Percentiles rank a stretch among this genome's conserved stretches.
Conservation (phyloP, 2,329 filamentous ascomycete genomes). For the Metarhizium robertsii region DNA sequence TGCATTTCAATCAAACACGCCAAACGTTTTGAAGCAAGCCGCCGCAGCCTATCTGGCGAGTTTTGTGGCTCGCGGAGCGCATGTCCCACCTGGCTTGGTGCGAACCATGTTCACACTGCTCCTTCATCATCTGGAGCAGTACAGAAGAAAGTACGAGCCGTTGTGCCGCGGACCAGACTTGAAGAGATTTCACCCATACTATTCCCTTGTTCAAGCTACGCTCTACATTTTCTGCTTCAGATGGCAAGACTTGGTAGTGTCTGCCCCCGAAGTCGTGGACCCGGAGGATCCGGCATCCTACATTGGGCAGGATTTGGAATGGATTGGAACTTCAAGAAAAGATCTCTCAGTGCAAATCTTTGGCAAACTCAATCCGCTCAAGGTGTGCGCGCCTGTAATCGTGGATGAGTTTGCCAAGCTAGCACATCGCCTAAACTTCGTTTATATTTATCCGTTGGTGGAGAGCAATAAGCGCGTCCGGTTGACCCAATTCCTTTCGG, state of each 20-base stretch:
- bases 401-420: conserved; percentile 88
- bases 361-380: conserved; percentile 85
- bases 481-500: conserved; percentile 58
- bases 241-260: conserved; percentile 78
- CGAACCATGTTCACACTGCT: conserved; percentile 74
- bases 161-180: conserved; percentile 77
- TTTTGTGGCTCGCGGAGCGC: conserved; percentile 83
- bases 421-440: conserved; percentile 72
- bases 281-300: conserved; percentile 52
- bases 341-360: conserved; percentile 70
- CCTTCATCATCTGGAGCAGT: conserved; percentile 64
- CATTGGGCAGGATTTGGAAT: conserved; percentile 63
- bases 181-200: conserved; percentile 74
- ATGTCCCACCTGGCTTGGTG: conserved; percentile 68
- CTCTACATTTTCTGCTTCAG: conserved; percentile 97
- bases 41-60: conserved; percentile 89
- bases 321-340: conserved; percentile 66
- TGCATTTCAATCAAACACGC: conserved; percentile 50
- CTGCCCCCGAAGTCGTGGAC: conserved; percentile 50
- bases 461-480: conserved; percentile 89
- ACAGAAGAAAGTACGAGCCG: conserved; percentile 63
- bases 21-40: conserved; percentile 68
- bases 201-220: conserved; percentile 78
- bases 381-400: conserved; percentile 85
- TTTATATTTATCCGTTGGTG: conserved; percentile 81